Evolutionary conservation across 768 basidiomycete genomes (phyloP).

Genomic region (Termitomyces sp.): DNA sequence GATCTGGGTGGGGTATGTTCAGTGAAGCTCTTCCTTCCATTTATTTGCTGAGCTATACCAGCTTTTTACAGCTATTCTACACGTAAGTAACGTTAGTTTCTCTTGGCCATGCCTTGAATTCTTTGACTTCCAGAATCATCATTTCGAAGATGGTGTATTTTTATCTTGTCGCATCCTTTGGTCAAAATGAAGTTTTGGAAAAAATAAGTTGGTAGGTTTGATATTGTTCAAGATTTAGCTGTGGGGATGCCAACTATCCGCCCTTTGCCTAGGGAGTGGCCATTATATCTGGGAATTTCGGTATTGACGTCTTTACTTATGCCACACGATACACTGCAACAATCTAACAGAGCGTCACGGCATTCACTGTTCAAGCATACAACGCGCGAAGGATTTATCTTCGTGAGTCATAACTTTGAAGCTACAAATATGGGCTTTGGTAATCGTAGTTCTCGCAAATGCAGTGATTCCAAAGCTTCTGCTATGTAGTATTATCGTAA

Average conservation of each 20-base stretch:
- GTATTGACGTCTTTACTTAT: background rate
- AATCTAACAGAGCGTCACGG: background rate
- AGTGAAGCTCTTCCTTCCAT: background rate
- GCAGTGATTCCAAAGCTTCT: background rate
- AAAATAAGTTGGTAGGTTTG: background rate
- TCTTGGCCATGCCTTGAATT: background rate
- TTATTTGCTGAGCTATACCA: background rate
- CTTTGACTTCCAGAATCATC: background rate
- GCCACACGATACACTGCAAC: background rate
- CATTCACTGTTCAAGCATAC: slow-evolving; percentile 1
- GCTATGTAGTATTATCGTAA: background rate
- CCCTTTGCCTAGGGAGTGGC: background rate
- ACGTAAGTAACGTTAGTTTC: background rate
- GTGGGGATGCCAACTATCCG: too few relatives aligned
- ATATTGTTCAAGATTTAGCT: too few relatives aligned
- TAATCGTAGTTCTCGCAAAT: background rate
- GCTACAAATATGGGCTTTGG: background rate
- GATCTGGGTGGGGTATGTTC: background rate
- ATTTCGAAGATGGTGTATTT: background rate
- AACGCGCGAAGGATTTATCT: background rate
- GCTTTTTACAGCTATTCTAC: background rate
- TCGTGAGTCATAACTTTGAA: background rate
- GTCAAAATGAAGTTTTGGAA: background rate
- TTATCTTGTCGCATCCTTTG: background rate
- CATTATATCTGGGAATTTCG: background rate